Base-by-base conservation (phyloP, 2,329 filamentous ascomycete species). In the Coniosporium tulheliwenetii region DNA sequence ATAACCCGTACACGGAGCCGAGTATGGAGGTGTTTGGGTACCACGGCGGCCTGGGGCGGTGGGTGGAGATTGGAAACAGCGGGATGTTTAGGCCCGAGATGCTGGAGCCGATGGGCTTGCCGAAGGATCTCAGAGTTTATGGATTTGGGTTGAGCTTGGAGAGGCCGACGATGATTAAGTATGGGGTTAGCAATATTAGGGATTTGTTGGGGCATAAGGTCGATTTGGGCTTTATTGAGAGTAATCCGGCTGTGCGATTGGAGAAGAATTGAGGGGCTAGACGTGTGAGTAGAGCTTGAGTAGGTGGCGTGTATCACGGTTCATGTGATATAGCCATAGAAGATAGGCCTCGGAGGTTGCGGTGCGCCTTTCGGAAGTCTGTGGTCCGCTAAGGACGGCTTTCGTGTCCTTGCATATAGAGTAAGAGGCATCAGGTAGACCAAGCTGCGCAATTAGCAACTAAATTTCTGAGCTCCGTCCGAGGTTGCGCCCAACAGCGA, bases 31-130 rank as follows among this genome's bases (percentile, higher is more conserved):
- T 98, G 50, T 98, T 96, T 66, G 85, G 84, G 49, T 96, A 81
- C 69, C 91, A 96, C 69, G 75, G 81, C 54, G 89, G 86, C 3
- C 67, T 95, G 39, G 76, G 76, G 53, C 93, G 93, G 69, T 81
- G 93, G 66, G 85, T 96, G 19, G 91, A 96, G 67, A 96, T 96
- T 57, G 91, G 91, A 44, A 96, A 98, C 67, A 89, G 81, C 52
- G 91, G 91, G 47, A 96, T 98, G 87, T 98, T 98, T 77, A 74
- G 91, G 49, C 87, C 91, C 1, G 91, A 98, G 65, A 95, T 96
- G 89, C 63, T 95, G 55, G 82, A 94, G 64, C 71, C 86, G 5
- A 94, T 95, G 87, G 89, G 89, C 30, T 63, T 96, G 54, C 87
- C 87, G 16, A 85, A 80, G 64, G 83, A 94, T 54, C 77, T 96